Percentiles rank a stretch among this genome's conserved stretches.
Evolutionary conservation across 139 green algal species (phyloP).

Genomic region (Chlorella vulgaris): DNA sequence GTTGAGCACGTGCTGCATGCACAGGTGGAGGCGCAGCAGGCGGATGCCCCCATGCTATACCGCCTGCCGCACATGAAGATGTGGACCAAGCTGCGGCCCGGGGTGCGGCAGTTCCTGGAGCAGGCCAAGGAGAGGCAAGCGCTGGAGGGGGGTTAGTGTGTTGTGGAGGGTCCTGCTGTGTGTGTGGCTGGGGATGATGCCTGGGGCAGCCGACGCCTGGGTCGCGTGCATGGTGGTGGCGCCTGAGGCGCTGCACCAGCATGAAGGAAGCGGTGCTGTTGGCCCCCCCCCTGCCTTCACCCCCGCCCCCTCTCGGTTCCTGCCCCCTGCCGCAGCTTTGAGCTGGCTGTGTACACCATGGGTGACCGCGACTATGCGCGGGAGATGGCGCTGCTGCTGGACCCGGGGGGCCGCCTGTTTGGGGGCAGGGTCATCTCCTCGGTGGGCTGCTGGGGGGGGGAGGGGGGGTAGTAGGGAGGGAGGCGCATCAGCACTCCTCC

Average conservation of each 20-base stretch:
- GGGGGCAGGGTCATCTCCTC: slow-evolving; percentile 70
- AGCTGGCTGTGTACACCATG: slow-evolving; percentile 97
- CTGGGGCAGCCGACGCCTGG: too few species aligned
- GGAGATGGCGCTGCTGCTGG: slow-evolving; percentile 86
- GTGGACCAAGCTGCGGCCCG: slow-evolving; percentile 94
- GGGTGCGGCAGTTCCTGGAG: slow-evolving; percentile 70
- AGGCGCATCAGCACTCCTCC: too few species aligned
- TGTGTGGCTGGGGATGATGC: too few species aligned
- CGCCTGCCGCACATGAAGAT: slow-evolving; percentile 76
- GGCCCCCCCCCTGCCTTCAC: neutral
- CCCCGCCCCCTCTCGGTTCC: neutral
- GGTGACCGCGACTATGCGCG: slow-evolving; percentile 87
- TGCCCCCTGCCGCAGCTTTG: slow-evolving; percentile 51
- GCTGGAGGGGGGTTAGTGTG: neutral
- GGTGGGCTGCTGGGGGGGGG: slow-evolving; percentile 6
- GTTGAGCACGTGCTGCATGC: neutral
- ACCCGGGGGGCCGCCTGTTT: slow-evolving; percentile 74
- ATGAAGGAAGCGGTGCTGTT: neutral
- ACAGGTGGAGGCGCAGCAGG: slow-evolving; percentile 26
- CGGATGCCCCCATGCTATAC: slow-evolving; percentile 55
- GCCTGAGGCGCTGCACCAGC: too few species aligned
- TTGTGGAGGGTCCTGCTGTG: too few species aligned
- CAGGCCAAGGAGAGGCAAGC: slow-evolving; percentile 30
- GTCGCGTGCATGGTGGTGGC: too few species aligned
- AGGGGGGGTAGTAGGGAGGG: too few species aligned